Conservation (phyloP, 805 yeast genomes). For the Cyberlindnera xylosilytica region DNA sequence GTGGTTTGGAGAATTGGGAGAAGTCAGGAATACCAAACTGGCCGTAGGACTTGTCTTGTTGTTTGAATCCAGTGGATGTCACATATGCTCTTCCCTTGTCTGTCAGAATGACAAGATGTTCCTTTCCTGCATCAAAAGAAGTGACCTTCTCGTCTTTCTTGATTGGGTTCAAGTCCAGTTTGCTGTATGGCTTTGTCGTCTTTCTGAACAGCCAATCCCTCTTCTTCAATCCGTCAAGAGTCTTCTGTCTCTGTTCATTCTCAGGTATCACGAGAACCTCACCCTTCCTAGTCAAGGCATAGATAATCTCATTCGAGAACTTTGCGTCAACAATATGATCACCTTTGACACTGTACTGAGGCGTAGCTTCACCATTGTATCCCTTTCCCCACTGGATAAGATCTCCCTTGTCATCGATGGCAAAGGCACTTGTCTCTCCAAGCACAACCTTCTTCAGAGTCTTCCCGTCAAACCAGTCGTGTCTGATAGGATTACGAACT, state of each 20-base stretch:
- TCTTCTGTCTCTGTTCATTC: slow-evolving; percentile 10
- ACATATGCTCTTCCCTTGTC: slow-evolving; percentile 10
- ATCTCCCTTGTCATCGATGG: slow-evolving; percentile 67
- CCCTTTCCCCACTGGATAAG: slow-evolving; percentile 69
- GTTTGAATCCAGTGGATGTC: slow-evolving; percentile 50
- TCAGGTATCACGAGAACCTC: slow-evolving; percentile 36
- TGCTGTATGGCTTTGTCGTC: slow-evolving; percentile 10
- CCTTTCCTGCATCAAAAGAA: slow-evolving; percentile 56
- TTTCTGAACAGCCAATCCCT: slow-evolving; percentile 17
- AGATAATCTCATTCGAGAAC: slow-evolving; percentile 53
- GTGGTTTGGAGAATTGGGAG: slow-evolving; percentile 61
- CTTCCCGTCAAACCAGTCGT: slow-evolving; percentile 61
- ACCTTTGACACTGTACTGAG: slow-evolving; percentile 41
- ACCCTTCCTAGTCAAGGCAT: slow-evolving; percentile 39
- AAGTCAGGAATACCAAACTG: slow-evolving; percentile 80
- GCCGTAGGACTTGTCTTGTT: slow-evolving; percentile 48
- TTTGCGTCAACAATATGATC: slow-evolving; percentile 41
- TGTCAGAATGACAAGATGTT: slow-evolving; percentile 50
- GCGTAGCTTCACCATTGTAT: slow-evolving; percentile 29
- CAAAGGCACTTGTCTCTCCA: slow-evolving; percentile 41
- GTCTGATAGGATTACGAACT: slow-evolving; percentile 54
- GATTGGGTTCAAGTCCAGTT: slow-evolving; percentile 3
- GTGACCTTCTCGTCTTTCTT: slow-evolving; percentile 45
- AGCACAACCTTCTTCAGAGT: slow-evolving; percentile 55
- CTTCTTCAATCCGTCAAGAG: slow-evolving; percentile 6